phyloP scores from a whole-genome alignment of 495 filamentous ascomycete species.

The Lineolata rhizophorae region DNA sequence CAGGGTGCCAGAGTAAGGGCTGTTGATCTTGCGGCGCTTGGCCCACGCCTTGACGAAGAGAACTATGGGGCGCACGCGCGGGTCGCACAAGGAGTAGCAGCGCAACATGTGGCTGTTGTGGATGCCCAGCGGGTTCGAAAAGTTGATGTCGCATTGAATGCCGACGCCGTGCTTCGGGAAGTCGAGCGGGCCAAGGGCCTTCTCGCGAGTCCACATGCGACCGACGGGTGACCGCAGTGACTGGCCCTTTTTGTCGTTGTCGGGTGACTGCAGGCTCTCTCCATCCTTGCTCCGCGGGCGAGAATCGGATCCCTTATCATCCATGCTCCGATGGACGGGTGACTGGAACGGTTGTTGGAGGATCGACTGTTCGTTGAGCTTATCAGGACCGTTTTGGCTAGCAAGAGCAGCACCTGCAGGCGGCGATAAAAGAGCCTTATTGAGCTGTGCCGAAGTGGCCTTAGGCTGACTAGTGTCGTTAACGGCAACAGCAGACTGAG shows the following conservation, averaged over 20 bases:
- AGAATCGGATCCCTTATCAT: not conserved
- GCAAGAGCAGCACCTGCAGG: no score
- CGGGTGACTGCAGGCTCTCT: no score
- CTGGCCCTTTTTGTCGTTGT: no score
- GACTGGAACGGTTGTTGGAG: not conserved
- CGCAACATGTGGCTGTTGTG: constrained; percentile 60
- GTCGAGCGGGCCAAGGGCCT: constrained; percentile 36
- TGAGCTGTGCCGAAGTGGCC: not conserved
- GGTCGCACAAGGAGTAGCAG: constrained; percentile 54
- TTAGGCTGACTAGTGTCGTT: not conserved
- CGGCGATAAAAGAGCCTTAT: no score
- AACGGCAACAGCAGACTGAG: not conserved
- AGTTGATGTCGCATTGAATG: constrained; percentile 70
- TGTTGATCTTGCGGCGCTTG: constrained; percentile 58
- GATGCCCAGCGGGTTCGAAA: constrained; percentile 52
- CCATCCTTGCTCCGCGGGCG: no score
- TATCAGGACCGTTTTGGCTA: no score
- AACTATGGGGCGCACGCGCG: constrained; percentile 48
- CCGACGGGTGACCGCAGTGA: no score
- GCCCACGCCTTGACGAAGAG: constrained; percentile 73
- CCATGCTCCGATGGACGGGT: not conserved
- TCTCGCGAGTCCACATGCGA: constrained; percentile 28
- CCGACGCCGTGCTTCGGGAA: constrained; percentile 48
- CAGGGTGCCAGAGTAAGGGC: constrained; percentile 57
- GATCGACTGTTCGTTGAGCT: no score